Evolutionary conservation across 257 asterid species (phyloP).

Genomic region (Lycium ferocissimum): DNA sequence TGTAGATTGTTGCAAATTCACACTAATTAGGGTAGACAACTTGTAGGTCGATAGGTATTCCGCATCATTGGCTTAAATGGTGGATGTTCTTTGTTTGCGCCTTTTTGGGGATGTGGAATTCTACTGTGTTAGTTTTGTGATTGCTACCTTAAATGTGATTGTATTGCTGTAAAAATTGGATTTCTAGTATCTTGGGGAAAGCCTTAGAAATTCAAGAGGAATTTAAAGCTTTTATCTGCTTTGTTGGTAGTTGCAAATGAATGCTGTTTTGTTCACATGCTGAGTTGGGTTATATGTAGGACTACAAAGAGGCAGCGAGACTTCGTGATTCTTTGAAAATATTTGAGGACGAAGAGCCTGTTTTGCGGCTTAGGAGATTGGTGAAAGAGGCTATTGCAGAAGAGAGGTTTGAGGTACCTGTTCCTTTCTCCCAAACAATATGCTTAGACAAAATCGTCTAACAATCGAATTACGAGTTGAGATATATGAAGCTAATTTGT

Average conservation of each 20-base stretch:
- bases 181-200: background rate
- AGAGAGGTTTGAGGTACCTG: slow-evolving; percentile 73
- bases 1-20: background rate
- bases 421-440: background rate
- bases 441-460: background rate
- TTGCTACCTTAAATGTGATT: background rate
- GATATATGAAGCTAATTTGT: background rate
- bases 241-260: background rate
- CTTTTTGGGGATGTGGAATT: background rate
- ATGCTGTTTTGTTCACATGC: background rate
- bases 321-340: slow-evolving; percentile 76
- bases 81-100: too few species aligned
- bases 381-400: slow-evolving; percentile 79
- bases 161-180: background rate
- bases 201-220: background rate
- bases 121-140: background rate
- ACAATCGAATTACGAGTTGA: background rate
- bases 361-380: slow-evolving; percentile 66
- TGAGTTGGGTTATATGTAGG: slow-evolving; percentile 44
- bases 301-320: slow-evolving; percentile 83
- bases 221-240: background rate
- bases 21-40: background rate
- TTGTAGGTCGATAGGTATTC: too few species aligned
- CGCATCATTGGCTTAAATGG: too few species aligned
- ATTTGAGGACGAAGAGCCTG: slow-evolving; percentile 86